Evolutionary conservation across 176 grass and related monocot species (phyloP), one percentile per base, ranked within the genome.

Genomic region (Musa itinerans): DNA sequence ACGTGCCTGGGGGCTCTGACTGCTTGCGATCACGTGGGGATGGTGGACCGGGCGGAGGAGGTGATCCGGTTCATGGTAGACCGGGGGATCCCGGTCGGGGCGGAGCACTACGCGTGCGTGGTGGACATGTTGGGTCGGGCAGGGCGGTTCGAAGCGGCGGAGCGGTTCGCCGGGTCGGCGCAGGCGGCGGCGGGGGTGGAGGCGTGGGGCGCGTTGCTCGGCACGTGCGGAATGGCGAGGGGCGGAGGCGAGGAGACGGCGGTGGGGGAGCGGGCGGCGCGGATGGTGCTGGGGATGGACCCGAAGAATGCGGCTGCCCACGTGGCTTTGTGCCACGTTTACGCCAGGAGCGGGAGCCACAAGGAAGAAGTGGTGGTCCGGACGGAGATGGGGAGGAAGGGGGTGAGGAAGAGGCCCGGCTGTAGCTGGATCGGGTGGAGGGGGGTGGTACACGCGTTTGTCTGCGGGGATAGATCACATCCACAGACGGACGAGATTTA

Each of bases 401-500:
- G 68, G 19, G 15, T 50, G 68, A 70, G 68, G 17, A 70, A 70
- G 25, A 50, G 68, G 68, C 68, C 68, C 1, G 68, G 68, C 17
- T 70, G 68, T 17, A 70, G 68, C 43, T 70, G 68, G 68, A 0
- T 70, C 3, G 73, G 54, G 9, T 10, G 2, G 54, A 49, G 23
- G 22, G 73, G 73, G 1, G 48, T 3, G 13, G 26, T 50, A 11
- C 26, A 75, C 73, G 73, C 59, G 54, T 75, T 75, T 25, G 21
- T 61, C 2, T 61, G 73, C n/a, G 73, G 54, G 2, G 73, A 75
- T 61, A 53, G 54, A 75, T 75, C 73, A 9, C 73, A 75, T 21
- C 54, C 73, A 20, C 54, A 26, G 73, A 59, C 53, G 25, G 73
- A 57, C 10, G 73, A 75, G 73, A 75, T 75, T 59, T 75, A 75